Evolutionary conservation across 768 basidiomycete species (phyloP).

Genomic region (Thelephora ganbajun): DNA sequence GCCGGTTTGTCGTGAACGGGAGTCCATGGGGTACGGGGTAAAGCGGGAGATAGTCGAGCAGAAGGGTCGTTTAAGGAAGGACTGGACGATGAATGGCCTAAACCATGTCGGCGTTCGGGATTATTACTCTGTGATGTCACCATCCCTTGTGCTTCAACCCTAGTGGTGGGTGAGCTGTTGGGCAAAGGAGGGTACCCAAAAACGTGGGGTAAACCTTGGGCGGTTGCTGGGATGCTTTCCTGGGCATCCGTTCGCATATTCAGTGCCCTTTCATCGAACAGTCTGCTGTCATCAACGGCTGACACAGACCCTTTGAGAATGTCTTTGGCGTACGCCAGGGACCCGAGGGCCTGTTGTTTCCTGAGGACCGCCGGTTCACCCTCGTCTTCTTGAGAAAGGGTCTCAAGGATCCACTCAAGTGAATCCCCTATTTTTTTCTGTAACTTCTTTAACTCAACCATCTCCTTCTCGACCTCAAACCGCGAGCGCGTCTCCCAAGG

Average conservation of each 20-base stretch:
- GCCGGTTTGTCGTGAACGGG: no score
- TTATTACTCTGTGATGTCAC: no score
- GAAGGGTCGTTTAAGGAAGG: no score
- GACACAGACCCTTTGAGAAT: slow-evolving; percentile 39
- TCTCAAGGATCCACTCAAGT: slow-evolving; percentile 61
- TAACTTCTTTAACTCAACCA: slow-evolving; percentile 34
- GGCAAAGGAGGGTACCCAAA: no score
- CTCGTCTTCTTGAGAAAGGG: slow-evolving; percentile 42
- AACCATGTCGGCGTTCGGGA: no score
- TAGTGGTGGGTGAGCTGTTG: no score
- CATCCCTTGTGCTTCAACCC: no score
- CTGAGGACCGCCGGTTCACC: slow-evolving; percentile 28
- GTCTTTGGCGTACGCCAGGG: slow-evolving; percentile 66
- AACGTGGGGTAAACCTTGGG: no score
- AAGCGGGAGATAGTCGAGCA: no score
- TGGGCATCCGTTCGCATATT: slow-evolving; percentile 19
- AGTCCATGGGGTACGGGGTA: no score
- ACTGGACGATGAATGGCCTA: no score
- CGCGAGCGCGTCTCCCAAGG: slow-evolving; percentile 58
- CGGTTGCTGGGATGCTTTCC: slow-evolving; percentile 1
- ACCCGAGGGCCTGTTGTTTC: slow-evolving; percentile 55
- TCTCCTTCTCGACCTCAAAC: slow-evolving; percentile 59
- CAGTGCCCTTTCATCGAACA: slow-evolving; percentile 41
- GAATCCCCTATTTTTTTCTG: slow-evolving; percentile 58
- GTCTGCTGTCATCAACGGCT: slow-evolving; percentile 50